Evolutionary conservation across 306 rosid species (phyloP).

Genomic region (Castanea mollissima): DNA sequence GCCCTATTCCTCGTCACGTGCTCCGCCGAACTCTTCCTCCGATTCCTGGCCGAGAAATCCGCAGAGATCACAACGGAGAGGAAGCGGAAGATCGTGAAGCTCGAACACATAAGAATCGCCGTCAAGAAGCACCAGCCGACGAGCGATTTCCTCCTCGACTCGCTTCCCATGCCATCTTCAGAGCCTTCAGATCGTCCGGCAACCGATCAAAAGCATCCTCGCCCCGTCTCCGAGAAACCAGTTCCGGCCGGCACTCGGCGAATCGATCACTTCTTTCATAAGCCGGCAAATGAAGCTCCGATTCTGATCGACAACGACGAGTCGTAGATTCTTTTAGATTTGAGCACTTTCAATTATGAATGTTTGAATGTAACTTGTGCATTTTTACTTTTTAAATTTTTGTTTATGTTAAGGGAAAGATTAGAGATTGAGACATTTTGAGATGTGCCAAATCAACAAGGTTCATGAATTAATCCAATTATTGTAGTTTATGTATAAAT

Average conservation of each 20-base stretch:
- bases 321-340: background rate
- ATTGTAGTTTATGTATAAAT: too few species aligned
- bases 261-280: conserved; percentile 67
- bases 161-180: conserved; percentile 49
- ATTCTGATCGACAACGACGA: conserved; percentile 11
- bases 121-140: conserved; percentile 75
- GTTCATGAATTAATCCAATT: too few species aligned
- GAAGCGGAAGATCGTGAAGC: conserved; percentile 82
- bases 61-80: conserved; percentile 56
- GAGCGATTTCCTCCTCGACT: conserved; percentile 80
- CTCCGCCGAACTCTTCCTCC: conserved; percentile 76
- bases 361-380: too few species aligned
- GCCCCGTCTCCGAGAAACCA: conserved; percentile 30
- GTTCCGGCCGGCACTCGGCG: conserved; percentile 49
- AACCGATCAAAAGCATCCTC: conserved; percentile 31
- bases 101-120: conserved; percentile 59
- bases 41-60: conserved; percentile 67
- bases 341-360: background rate
- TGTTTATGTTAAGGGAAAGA: too few species aligned
- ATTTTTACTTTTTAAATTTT: too few species aligned
- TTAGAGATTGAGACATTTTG: too few species aligned
- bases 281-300: conserved; percentile 26
- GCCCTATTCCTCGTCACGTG: conserved; percentile 63
- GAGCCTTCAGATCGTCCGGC: conserved; percentile 32
- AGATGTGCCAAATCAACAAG: too few species aligned